A percentile compares a stretch with the other conserved stretches of the same genome.
These are phyloP conservation scores for Ganoderma boninense DNA, from an alignment of 1,284 basidiomycete genomes.

Conservation along the genomic window DNA sequence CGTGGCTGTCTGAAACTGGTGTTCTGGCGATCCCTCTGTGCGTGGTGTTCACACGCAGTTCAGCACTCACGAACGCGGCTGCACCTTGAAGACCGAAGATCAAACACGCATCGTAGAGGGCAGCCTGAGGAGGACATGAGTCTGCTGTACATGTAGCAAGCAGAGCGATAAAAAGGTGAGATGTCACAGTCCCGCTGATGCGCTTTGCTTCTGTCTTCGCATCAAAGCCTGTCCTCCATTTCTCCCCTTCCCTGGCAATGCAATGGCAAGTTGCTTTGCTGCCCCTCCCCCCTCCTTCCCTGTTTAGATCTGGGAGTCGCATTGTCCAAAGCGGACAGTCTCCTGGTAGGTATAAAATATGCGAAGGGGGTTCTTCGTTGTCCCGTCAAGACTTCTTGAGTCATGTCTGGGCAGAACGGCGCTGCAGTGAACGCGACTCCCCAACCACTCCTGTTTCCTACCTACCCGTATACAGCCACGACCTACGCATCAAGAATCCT, in stretches of 20 bases:
- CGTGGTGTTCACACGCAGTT: background rate
- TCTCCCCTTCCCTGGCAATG: background rate
- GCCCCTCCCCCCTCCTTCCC: too few species aligned
- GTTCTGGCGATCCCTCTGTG: background rate
- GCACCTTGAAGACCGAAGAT: background rate
- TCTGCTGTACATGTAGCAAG: background rate
- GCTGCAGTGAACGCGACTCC: too few species aligned
- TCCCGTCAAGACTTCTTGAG: too few species aligned
- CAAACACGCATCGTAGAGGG: background rate
- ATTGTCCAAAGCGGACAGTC: background rate
- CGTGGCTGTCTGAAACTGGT: background rate
- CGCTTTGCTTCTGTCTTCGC: background rate
- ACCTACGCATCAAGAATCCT: too few species aligned
- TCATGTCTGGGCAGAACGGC: too few species aligned
- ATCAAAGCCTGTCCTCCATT: background rate
- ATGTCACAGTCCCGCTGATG: background rate
- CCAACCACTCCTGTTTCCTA: too few species aligned
- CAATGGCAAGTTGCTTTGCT: background rate
- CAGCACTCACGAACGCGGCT: background rate
- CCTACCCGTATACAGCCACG: too few species aligned
- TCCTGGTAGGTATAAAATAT: background rate
- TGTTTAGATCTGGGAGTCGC: too few species aligned
- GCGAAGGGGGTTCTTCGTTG: background rate
- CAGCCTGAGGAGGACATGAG: background rate
- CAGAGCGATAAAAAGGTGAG: background rate